These are phyloP conservation scores for Artemisia annua DNA, from an alignment of 129 eudicot species.

Conservation along the genomic window DNA sequence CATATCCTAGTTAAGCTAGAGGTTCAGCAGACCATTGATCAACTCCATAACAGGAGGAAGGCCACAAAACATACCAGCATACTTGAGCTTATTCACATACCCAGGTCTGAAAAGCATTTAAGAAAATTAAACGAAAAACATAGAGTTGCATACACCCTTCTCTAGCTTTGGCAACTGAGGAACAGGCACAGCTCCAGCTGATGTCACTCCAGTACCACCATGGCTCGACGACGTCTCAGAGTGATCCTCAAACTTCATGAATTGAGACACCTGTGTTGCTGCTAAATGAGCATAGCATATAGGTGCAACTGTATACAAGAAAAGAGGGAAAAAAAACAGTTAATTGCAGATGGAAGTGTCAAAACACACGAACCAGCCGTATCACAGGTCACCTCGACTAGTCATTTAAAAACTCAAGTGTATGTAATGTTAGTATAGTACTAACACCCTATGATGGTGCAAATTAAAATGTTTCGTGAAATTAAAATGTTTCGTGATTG, in stretches of 20 bases:
- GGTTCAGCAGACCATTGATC: not conserved
- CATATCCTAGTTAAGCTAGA: not conserved
- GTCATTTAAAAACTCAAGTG: too few species aligned
- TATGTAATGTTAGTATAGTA: too few species aligned
- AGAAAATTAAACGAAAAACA: conserved; percentile 65
- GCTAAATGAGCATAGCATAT: conserved; percentile 85
- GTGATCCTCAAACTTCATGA: conserved; percentile 67
- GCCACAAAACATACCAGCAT: not conserved
- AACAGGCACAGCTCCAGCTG: conserved; percentile 55
- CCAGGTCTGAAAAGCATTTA: not conserved
- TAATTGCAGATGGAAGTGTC: not conserved
- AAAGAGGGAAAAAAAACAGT: not conserved
- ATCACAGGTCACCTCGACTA: not conserved
- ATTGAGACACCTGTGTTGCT: conserved; percentile 70
- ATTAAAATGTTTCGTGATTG: too few species aligned
- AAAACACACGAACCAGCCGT: not conserved
- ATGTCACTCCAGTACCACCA: conserved; percentile 49
- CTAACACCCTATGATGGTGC: too few species aligned
- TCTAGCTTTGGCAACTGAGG: conserved; percentile 61
- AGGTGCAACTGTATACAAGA: conserved; percentile 51
- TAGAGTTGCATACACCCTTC: conserved; percentile 49
- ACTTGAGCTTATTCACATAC: conserved; percentile 21
- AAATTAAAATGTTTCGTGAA: too few species aligned
- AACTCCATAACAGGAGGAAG: conserved; percentile 3
- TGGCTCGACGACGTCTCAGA: conserved; percentile 71